Conservation (phyloP, 1,139 yeast genomes). For the Spencermartinsiella ligniputridi region DNA sequence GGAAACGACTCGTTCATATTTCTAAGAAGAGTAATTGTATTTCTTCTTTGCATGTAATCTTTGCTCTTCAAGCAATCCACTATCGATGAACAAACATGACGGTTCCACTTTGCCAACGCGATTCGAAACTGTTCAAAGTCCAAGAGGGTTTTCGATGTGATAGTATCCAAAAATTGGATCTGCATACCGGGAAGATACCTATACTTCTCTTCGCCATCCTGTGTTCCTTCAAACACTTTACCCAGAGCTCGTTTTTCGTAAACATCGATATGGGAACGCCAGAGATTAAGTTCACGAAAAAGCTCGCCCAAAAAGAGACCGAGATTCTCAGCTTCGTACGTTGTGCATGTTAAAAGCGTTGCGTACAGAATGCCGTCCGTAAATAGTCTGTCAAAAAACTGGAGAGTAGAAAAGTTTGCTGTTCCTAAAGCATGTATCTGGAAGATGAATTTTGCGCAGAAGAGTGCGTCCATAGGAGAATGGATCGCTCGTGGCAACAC, state of each 20-base stretch:
- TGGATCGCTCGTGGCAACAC: slow-evolving; percentile 71
- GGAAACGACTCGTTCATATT: slow-evolving; percentile 66
- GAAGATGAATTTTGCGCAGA: slow-evolving; percentile 57
- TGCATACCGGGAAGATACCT: slow-evolving; percentile 27
- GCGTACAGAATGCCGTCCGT: slow-evolving; percentile 49
- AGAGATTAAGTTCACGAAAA: slow-evolving; percentile 43
- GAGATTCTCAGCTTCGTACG: slow-evolving; percentile 74
- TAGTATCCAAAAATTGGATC: slow-evolving; percentile 17
- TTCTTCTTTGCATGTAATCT: slow-evolving; percentile 78
- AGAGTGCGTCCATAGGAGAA: slow-evolving; percentile 84
- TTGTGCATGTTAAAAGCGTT: slow-evolving; percentile 65
- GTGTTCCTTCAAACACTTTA: slow-evolving; percentile 6
- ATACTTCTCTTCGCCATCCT: slow-evolving; percentile 1
- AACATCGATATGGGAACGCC: slow-evolving; percentile 36
- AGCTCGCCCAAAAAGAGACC: slow-evolving; percentile 69
- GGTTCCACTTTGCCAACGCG: slow-evolving; percentile 54
- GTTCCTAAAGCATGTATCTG: slow-evolving; percentile 43
- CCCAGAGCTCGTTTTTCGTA: slow-evolving; percentile 34
- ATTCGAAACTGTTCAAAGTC: slow-evolving; percentile 40
- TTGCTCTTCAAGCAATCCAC: slow-evolving; percentile 47
- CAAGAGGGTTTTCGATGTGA: slow-evolving; percentile 20
- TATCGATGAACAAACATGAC: slow-evolving; percentile 44
- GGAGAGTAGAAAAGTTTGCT: slow-evolving; percentile 42
- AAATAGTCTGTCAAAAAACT: slow-evolving; percentile 48
- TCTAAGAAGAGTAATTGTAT: slow-evolving; percentile 73